A percentile compares a stretch with the other conserved stretches of the same genome.
Evolutionary conservation across 495 filamentous ascomycete genomes (phyloP).

Genomic region (Penicillium soppii): DNA sequence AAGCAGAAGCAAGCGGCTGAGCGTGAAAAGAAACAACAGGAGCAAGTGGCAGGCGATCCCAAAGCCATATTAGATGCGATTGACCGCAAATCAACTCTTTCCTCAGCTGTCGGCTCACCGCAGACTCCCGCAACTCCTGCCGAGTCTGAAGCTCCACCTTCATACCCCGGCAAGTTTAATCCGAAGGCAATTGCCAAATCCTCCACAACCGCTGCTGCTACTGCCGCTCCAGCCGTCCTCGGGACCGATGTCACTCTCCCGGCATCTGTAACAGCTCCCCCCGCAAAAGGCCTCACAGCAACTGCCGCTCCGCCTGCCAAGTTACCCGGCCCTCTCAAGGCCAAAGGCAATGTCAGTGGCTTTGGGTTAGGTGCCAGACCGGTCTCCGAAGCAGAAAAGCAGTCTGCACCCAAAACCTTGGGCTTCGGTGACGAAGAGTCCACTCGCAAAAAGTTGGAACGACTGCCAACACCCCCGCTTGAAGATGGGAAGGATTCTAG

Average conservation of each 20-base stretch:
- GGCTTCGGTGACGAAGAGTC: slow-evolving; percentile 88
- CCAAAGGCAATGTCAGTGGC: slow-evolving; percentile 71
- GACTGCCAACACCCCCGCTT: slow-evolving; percentile 72
- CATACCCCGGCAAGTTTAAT: slow-evolving; percentile 82
- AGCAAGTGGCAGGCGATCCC: slow-evolving; percentile 59
- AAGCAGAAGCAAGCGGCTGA: slow-evolving; percentile 83
- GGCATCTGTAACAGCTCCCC: slow-evolving; percentile 48
- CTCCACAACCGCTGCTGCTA: slow-evolving; percentile 24
- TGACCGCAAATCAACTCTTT: slow-evolving; percentile 64
- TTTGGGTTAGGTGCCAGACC: slow-evolving; percentile 77
- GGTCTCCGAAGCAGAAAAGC: slow-evolving; percentile 61
- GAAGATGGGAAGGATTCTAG: slow-evolving; percentile 61
- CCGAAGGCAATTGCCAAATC: slow-evolving; percentile 79
- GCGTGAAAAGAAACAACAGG: slow-evolving; percentile 73
- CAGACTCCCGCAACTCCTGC: slow-evolving; percentile 51
- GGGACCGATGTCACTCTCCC: slow-evolving; percentile 64
- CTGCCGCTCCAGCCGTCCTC: slow-evolving; percentile 45
- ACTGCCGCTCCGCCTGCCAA: slow-evolving; percentile 49
- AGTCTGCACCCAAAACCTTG: slow-evolving; percentile 66
- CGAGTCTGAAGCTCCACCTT: slow-evolving; percentile 43
- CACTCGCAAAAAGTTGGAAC: slow-evolving; percentile 81
- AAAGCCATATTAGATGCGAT: slow-evolving; percentile 71
- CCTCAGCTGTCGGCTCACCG: slow-evolving; percentile 54
- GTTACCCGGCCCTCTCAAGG: slow-evolving; percentile 47
- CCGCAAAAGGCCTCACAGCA: slow-evolving; percentile 37